Evolutionary conservation across 2,329 filamentous ascomycete species (phyloP).

Genomic region (Teratosphaeria nubilosa): DNA sequence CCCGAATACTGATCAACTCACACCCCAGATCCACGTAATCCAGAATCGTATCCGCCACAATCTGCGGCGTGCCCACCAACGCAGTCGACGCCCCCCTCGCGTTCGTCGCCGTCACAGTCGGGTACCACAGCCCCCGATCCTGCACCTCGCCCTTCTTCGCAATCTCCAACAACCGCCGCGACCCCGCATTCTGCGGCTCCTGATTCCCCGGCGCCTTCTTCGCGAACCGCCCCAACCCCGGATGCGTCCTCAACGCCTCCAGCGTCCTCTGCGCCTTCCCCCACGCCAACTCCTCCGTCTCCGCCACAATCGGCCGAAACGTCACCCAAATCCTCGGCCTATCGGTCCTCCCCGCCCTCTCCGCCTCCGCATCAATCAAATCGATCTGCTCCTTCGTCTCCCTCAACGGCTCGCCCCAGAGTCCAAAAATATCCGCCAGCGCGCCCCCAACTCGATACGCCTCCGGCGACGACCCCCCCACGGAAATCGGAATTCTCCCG

Average conservation of each 20-base stretch:
- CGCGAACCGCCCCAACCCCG: constrained; percentile 13
- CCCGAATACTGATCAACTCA: constrained; percentile 50
- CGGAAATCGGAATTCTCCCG: constrained; percentile 45
- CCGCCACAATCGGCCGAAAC: constrained; percentile 51
- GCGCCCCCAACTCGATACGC: constrained; percentile 51
- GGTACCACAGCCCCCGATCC: constrained; percentile 54
- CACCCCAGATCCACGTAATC: constrained; percentile 49
- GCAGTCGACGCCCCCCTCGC: constrained; percentile 51
- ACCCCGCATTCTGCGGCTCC: constrained; percentile 49
- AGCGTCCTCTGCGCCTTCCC: constrained; percentile 49
- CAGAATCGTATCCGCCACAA: constrained; percentile 44
- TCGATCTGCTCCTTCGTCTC: constrained; percentile 55
- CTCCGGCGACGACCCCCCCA: constrained; percentile 49
- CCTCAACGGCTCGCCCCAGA: constrained; percentile 55
- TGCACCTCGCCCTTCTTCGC: constrained; percentile 47
- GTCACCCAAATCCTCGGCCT: constrained; percentile 54
- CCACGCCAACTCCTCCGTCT: constrained; percentile 55
- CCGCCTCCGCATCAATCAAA: constrained; percentile 48
- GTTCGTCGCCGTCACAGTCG: constrained; percentile 51
- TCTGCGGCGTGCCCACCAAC: constrained; percentile 46
- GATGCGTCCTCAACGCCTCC: constrained; percentile 40
- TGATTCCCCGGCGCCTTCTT: constrained; percentile 21
- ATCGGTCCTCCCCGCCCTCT: constrained; percentile 46
- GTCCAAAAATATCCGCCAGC: constrained; percentile 52
- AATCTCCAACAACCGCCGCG: constrained; percentile 49